phyloP scores from a whole-genome alignment of 208 protist genomes.

The Blastocrithidia nonstop region DNA sequence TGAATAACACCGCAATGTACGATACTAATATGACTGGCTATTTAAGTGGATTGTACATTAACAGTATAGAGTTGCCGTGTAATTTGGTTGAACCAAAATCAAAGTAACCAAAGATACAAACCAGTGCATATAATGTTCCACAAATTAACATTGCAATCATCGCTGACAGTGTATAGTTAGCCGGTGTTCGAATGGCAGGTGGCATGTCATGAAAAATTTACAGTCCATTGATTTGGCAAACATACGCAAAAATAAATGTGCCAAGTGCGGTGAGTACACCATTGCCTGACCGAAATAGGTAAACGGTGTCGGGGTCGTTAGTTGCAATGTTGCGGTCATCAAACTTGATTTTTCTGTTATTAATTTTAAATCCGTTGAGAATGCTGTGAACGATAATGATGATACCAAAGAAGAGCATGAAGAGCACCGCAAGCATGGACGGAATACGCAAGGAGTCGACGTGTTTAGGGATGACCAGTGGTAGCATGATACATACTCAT shows the following conservation, averaged over 20 bases:
- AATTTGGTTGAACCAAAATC: slow-evolving; percentile 53
- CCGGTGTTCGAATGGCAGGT: slow-evolving; percentile 8
- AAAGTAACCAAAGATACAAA: slow-evolving; percentile 44
- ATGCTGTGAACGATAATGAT: slow-evolving; percentile 31
- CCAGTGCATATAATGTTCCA: slow-evolving; percentile 26
- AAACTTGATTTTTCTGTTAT: slow-evolving; percentile 9
- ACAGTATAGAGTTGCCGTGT: slow-evolving; percentile 39
- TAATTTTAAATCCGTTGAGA: slow-evolving; percentile 9
- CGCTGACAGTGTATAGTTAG: slow-evolving; percentile 18
- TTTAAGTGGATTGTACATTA: slow-evolving; percentile 29
- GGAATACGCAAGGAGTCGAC: slow-evolving; percentile 55
- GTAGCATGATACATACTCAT: slow-evolving; percentile 48
- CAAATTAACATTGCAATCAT: slow-evolving; percentile 36
- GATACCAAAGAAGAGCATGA: slow-evolving; percentile 45
- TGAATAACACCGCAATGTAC: too few species aligned
- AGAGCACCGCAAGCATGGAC: slow-evolving; percentile 41
- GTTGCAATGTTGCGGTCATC: slow-evolving; percentile 6
- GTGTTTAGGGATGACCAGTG: slow-evolving; percentile 23
- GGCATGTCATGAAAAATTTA: slow-evolving; percentile 37
- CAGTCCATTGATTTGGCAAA: slow-evolving; percentile 33
- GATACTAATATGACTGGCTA: slow-evolving; percentile 19
- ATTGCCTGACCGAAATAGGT: slow-evolving; percentile 32
- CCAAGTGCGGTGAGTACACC: slow-evolving; percentile 14
- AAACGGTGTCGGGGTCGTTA: too few species aligned
- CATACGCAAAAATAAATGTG: slow-evolving; percentile 47